Evolutionary conservation across 2,329 filamentous ascomycete genomes (phyloP).

Genomic region (Apiospora phragmitis): DNA sequence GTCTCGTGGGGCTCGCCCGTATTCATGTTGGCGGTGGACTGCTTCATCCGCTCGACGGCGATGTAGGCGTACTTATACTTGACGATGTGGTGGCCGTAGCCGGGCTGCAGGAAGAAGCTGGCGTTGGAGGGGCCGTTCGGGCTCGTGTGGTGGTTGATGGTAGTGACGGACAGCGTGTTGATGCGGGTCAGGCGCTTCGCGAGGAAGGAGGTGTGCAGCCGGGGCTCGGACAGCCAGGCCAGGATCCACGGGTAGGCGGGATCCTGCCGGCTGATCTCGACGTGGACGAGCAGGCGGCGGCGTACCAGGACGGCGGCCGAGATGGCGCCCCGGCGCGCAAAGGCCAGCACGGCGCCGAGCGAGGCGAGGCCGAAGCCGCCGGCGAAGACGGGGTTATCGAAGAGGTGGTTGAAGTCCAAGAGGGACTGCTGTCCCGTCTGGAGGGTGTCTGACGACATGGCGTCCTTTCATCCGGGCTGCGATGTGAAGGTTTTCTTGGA

Average conservation of each 20-base stretch:
- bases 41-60: conserved; percentile 81
- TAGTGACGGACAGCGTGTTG: conserved; percentile 60
- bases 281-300: conserved; percentile 85
- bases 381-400: conserved; percentile 64
- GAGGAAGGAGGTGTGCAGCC: conserved; percentile 62
- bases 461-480: neutral
- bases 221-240: conserved; percentile 88
- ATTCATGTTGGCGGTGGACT: conserved; percentile 75
- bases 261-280: conserved; percentile 94
- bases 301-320: conserved; percentile 73
- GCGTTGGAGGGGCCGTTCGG: conserved; percentile 70
- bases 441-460: neutral
- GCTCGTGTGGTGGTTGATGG: conserved; percentile 39
- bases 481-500: neutral
- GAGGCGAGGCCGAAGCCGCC: conserved; percentile 88
- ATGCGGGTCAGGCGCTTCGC: conserved; percentile 59
- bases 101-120: conserved; percentile 85
- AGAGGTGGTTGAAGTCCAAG: conserved; percentile 57
- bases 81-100: conserved; percentile 85
- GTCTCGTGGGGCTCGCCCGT: conserved; percentile 94
- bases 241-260: conserved; percentile 92
- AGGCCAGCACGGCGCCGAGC: conserved; percentile 77
- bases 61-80: conserved; percentile 88
- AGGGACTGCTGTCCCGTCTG: conserved; percentile 20
- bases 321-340: conserved; percentile 77